Evolutionary conservation across 805 yeast species (phyloP).

Genomic region (Aciculoconidium aculeatum): DNA sequence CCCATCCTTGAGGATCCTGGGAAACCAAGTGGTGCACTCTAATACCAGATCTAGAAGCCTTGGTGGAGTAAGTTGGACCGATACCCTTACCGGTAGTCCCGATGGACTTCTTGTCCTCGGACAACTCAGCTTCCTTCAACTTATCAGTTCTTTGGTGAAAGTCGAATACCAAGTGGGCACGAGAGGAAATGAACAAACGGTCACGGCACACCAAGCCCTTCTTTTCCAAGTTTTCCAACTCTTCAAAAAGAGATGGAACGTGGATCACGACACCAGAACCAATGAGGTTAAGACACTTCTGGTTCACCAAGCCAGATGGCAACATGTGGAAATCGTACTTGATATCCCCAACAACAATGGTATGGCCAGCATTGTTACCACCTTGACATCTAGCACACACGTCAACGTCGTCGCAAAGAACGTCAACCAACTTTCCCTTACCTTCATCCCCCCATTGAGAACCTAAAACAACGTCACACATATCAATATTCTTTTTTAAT

Average conservation of each 20-base stretch:
- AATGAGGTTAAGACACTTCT: conserved; percentile 80
- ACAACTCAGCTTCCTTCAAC: conserved; percentile 86
- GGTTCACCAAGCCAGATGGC: conserved; percentile 96
- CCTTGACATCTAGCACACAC: conserved; percentile 98
- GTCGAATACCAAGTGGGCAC: conserved; percentile 96
- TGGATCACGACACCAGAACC: conserved; percentile 98
- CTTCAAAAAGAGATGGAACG: conserved; percentile 87
- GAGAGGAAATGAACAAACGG: conserved; percentile 80
- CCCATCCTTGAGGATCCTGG: conserved; percentile 89
- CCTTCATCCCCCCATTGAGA: conserved; percentile 99
- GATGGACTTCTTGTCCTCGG: conserved; percentile 73
- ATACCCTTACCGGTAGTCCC: conserved; percentile 99
- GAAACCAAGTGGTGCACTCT: conserved; percentile 94
- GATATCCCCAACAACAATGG: conserved; percentile 83
- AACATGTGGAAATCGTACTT: conserved; percentile 98
- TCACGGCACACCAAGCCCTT: conserved; percentile 76
- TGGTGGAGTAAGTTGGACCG: conserved; percentile 96
- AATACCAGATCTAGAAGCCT: conserved; percentile 93
- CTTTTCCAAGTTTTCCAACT: conserved; percentile 70
- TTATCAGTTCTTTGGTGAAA: conserved; percentile 98
- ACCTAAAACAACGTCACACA: conserved; percentile 93
- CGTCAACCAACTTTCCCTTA: conserved; percentile 94
- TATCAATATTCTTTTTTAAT: conserved; percentile 13
- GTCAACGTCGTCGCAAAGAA: conserved; percentile 90
- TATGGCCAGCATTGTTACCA: conserved; percentile 99